These are phyloP conservation scores for Plasmodium gonderi DNA, from an alignment of 169 alveolate species.

Conservation along the genomic window DNA sequence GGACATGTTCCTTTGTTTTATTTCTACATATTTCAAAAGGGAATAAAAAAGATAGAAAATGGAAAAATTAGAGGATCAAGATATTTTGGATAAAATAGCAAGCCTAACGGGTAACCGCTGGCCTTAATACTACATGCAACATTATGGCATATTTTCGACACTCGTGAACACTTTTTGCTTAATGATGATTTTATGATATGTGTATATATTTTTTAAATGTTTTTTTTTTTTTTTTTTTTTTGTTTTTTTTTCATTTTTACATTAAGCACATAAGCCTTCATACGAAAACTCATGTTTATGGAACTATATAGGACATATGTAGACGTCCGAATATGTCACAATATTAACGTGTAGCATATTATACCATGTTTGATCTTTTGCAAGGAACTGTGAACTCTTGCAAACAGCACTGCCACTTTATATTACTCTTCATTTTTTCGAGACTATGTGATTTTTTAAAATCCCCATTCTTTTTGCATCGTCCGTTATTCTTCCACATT, in stretches of 20 bases:
- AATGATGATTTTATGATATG: not conserved
- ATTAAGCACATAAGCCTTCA: not conserved
- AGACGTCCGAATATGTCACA: too few relatives aligned
- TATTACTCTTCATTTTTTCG: too few relatives aligned
- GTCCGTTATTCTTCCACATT: not conserved
- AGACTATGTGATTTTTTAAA: too few relatives aligned
- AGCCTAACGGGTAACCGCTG: constrained; percentile 22
- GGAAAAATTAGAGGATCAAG: constrained; percentile 54
- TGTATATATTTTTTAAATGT: too few relatives aligned
- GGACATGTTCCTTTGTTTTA: not conserved
- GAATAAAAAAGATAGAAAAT: not conserved
- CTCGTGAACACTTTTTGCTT: not conserved
- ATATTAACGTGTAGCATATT: too few relatives aligned
- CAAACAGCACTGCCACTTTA: too few relatives aligned
- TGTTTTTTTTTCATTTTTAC: not conserved
- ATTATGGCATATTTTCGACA: not conserved
- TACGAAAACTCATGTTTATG: not conserved
- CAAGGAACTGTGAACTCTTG: too few relatives aligned
- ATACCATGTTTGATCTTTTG: too few relatives aligned
- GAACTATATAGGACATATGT: too few relatives aligned
- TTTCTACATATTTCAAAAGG: not conserved
- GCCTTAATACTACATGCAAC: not conserved
- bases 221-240: not conserved
- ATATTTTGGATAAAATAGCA: constrained; percentile 30
- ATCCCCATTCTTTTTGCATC: too few relatives aligned